Evolutionary conservation across 1,139 yeast species (phyloP).

Genomic region (Geotrichum armillariae): DNA sequence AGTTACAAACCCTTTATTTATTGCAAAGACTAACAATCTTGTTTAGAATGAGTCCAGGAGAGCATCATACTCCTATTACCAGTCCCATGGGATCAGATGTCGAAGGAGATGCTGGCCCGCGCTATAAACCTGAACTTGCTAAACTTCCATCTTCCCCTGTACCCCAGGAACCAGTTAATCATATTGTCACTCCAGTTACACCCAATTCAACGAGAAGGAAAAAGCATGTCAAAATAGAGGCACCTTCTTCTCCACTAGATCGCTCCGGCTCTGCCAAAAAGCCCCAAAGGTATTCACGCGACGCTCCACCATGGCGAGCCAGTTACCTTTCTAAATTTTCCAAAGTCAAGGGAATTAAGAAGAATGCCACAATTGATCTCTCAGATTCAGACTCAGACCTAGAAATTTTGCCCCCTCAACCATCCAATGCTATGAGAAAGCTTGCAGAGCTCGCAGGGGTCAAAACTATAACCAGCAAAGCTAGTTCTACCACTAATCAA

Average conservation of each 20-base stretch:
- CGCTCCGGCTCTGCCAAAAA: background rate
- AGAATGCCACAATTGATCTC: constrained; percentile 12
- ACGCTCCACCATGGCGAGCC: constrained; percentile 10
- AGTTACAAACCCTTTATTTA: background rate
- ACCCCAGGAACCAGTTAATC: background rate
- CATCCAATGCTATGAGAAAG: constrained; percentile 26
- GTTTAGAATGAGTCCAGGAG: constrained; percentile 13
- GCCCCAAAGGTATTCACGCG: background rate
- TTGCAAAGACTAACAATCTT: background rate
- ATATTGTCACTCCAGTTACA: background rate
- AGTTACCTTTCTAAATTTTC: constrained; percentile 9
- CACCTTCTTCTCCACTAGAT: constrained; percentile 3
- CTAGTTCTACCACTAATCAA: constrained; percentile 17
- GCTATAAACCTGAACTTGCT: constrained; percentile 12
- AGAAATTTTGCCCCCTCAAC: constrained; percentile 30
- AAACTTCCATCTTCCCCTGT: constrained; percentile 9
- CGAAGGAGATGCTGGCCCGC: constrained; percentile 10
- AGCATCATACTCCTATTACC: constrained; percentile 12
- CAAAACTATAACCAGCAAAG: constrained; percentile 13
- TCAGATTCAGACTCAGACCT: constrained; percentile 25
- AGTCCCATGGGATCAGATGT: constrained; percentile 14
- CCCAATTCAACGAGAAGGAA: background rate
- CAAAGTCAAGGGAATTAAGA: constrained; percentile 3
- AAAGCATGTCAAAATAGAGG: constrained; percentile 2
- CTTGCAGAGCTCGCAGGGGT: constrained; percentile 29